Base-by-base conservation (phyloP, 305 asterid species). In the Fraxinus floribunda region DNA sequence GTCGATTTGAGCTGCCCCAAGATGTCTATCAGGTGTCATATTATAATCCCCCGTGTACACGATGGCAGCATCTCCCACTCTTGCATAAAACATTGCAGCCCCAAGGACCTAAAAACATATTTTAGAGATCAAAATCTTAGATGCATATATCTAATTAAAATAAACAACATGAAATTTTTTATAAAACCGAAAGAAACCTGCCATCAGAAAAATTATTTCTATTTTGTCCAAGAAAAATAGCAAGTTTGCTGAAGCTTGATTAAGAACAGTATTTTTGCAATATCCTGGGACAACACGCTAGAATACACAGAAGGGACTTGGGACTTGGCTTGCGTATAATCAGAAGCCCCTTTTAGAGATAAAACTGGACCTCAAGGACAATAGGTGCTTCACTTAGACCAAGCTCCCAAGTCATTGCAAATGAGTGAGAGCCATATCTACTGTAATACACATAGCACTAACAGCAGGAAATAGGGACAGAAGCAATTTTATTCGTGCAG, bases 31-130 rank as follows among this genome's bases (percentile, higher is more conserved):
- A 39, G 99, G 91, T 41, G 93, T 92, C 99, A 94, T 95, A 75
- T 95, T 95, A 86, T 95, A 95, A 82, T 95, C 99, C 34, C 99
- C 99, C 52, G 98, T 95, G 82, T 95, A 95, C 78, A 95, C 93
- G 66, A 95, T 79, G 81, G 97, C 88, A 76, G 97, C 87, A 89
- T 95, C 96, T 83, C 99, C 97, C 83, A 93, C 97, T 89, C 88
- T 95, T 88, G 95, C 97, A 90, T 95, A 92, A 89, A 95, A 92
- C 99, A 95, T 95, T 82, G 97, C 99, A 66, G 99, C 99, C 76
- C 99, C 99, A 84, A 95, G 93, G 85, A 95, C 98, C 97, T 94
- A 83, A 83, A 79, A 77, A 70, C 80, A 83, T 20, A 57, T 30
- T 75, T 80, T 13, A 41, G 35, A 52, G 22, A 83, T 81, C 46